Percentiles rank a stretch among this genome's conserved stretches.
Conservation (phyloP, 2,329 filamentous ascomycete species). For the Aspergillus sojae region DNA sequence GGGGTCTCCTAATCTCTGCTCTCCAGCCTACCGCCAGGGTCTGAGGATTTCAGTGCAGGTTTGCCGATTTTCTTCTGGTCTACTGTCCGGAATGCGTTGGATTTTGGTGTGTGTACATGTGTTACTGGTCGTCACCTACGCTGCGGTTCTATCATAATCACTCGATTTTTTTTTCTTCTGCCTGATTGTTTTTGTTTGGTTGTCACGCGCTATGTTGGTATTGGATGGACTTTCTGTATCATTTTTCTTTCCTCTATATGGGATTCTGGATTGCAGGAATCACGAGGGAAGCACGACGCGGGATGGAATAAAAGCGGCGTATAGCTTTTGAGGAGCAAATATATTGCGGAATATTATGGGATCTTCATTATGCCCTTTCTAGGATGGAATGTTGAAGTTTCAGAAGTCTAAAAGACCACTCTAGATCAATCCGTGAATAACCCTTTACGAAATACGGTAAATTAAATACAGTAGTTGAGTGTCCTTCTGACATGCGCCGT, state of each 20-base stretch:
- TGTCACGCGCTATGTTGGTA: constrained; percentile 23
- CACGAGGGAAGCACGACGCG: constrained; percentile 12
- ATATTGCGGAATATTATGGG: constrained; percentile 11
- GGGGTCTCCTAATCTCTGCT: neutral
- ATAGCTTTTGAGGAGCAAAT: constrained; percentile 17
- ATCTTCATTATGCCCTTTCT: neutral
- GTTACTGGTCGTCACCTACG: constrained; percentile 12
- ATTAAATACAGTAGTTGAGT: neutral
- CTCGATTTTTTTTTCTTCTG: constrained; percentile 6
- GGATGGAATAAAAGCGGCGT: constrained; percentile 20
- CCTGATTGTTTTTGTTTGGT: constrained; percentile 14
- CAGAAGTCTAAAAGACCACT: constrained; percentile 13
- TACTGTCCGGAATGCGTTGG: constrained; percentile 13
- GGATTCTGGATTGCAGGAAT: constrained; percentile 10
- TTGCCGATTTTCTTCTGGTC: constrained; percentile 7
- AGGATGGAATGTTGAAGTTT: constrained; percentile 8
- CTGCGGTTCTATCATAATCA: constrained; percentile 19
- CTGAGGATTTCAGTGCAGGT: constrained; percentile 3
- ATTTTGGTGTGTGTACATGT: constrained; percentile 13
- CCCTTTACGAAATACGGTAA: neutral
- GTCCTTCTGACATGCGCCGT: neutral
- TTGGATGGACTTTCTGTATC: constrained; percentile 18
- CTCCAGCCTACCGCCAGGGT: neutral
- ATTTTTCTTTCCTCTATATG: constrained; percentile 19
- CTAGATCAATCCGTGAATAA: neutral